A percentile compares a stretch with the other conserved stretches of the same genome.
phyloP scores from a whole-genome alignment of 2,329 filamentous ascomycete genomes.

The Hysterium pulicare region DNA sequence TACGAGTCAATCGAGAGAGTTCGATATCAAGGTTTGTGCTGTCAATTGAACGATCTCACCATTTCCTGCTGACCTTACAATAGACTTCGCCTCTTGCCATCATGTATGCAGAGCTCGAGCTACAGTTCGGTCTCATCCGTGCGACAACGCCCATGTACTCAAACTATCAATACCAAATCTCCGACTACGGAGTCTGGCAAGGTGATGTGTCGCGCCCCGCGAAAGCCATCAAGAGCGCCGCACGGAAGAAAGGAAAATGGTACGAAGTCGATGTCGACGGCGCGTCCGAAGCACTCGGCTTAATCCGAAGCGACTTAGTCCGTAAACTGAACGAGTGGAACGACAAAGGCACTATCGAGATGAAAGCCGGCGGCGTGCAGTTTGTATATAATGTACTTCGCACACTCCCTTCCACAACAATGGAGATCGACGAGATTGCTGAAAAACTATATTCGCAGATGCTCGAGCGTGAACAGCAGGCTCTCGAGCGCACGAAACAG shows the following conservation, averaged over 20 bases:
- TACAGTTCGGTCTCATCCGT: conserved; percentile 56
- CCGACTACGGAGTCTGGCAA: conserved; percentile 30
- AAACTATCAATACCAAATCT: conserved; percentile 49
- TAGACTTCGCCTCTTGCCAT: conserved; percentile 46
- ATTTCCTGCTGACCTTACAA: conserved; percentile 15
- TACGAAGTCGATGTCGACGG: conserved; percentile 50
- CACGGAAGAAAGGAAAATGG: conserved; percentile 43
- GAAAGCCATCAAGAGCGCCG: conserved; percentile 42
- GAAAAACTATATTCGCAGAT: conserved; percentile 51
- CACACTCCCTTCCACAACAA: conserved; percentile 42
- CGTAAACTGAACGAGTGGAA: conserved; percentile 55
- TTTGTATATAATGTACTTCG: conserved; percentile 54
- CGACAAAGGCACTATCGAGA: conserved; percentile 47
- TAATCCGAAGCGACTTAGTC: conserved; percentile 50
- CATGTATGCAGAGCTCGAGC: conserved; percentile 59
- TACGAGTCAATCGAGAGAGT: conserved; percentile 45
- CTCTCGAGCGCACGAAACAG: conserved; percentile 49
- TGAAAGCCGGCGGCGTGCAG: conserved; percentile 52
- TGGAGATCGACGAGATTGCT: conserved; percentile 46
- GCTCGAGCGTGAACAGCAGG: conserved; percentile 52
- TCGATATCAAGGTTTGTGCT: conserved; percentile 49
- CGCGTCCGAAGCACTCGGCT: conserved; percentile 25
- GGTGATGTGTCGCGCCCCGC: conserved; percentile 43
- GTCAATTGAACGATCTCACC: conserved; percentile 30
- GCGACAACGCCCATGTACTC: conserved; percentile 58